Base-by-base conservation (phyloP, 257 asterid genomes). In the Ballota nigra region DNA sequence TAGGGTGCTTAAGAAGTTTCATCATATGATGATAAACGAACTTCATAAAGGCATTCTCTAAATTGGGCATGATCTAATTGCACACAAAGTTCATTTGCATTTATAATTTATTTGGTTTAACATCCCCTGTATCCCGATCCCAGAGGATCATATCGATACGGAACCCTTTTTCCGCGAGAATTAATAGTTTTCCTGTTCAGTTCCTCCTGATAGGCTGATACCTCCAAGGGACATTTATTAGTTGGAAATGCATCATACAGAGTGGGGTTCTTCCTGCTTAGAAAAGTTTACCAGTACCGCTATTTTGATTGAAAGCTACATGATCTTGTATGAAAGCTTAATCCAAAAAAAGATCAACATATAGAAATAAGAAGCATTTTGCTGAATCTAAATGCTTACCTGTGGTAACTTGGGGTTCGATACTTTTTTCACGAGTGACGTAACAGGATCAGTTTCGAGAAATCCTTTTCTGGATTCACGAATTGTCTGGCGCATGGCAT, bases 401-500 rank as follows among this genome's bases (percentile, higher is more conserved):
- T 82, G 84, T 66, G 66, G 38, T 20, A 9, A 64, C 57, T 19
- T 74, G 22, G 73, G 70, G 34, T 13, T 12, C 64, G 69, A 23
- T 43, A 70, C 72, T 11, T 68, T 77, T 15, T 52, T 76, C 70
- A 80, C 36, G 69, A 79, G 60, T 29, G 84, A 73, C 53, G 52
- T 58, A 53, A 78, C 66, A n/a, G 81, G 76, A 52, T 78, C 81
- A 43, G 73, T 73, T 41, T 29, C 60, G 75, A 74, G 66, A 49
- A 19, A 5, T 59, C 77, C 70, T 26, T 40, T 74, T 61, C 64
- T 75, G 65, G 75, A 58, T 4, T 85, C 80, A 1, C 61, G 70
- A 45, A 85, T 83, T 40, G 55, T 85, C 15, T 77, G 77, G 65
- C 82, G 77, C 83, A 85, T 83, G 63, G 68, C 60, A 56, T 81